Evolutionary conservation across 768 basidiomycete species (phyloP).

Genomic region (Cyathus striatus): DNA sequence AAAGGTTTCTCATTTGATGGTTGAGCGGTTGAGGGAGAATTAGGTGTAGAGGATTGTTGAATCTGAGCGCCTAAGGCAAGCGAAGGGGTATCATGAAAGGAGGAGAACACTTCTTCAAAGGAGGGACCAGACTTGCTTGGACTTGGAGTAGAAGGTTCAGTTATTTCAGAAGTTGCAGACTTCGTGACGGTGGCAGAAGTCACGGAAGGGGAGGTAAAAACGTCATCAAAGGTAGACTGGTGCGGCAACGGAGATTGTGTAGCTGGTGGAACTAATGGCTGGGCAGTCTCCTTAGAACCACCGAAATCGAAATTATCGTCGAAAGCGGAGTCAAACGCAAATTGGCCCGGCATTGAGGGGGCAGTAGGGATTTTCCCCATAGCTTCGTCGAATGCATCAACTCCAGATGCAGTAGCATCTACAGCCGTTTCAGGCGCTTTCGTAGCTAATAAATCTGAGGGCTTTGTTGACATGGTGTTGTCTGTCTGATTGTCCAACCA

Average conservation of each 20-base stretch:
- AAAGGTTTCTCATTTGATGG: conserved; percentile 18
- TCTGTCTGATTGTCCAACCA: not conserved
- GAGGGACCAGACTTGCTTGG: conserved; percentile 9
- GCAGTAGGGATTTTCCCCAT: conserved; percentile 46
- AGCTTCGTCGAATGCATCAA: conserved; percentile 74
- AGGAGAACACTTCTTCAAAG: conserved; percentile 55
- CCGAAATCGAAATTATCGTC: conserved; percentile 61
- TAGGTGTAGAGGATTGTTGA: conserved; percentile 31
- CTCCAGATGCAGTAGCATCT: no score
- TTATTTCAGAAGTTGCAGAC: not conserved
- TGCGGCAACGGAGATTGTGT: not conserved
- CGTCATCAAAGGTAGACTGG: not conserved
- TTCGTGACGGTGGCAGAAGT: conserved; percentile 4
- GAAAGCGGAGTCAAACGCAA: conserved; percentile 61
- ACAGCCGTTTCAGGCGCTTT: conserved; percentile 5
- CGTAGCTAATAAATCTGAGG: not conserved
- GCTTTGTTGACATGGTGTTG: conserved; percentile 1
- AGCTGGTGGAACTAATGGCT: not conserved
- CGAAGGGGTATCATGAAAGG: conserved; percentile 32
- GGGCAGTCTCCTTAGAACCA: conserved; percentile 23
- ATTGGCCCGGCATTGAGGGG: conserved; percentile 31
- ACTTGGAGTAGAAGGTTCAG: conserved; percentile 10
- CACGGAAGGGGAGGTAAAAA: conserved; percentile 1
- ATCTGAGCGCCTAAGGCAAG: no score
- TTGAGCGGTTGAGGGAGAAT: conserved; percentile 15